phyloP scores from a whole-genome alignment of 331 rosid species.

The Prunus yedoensis region DNA sequence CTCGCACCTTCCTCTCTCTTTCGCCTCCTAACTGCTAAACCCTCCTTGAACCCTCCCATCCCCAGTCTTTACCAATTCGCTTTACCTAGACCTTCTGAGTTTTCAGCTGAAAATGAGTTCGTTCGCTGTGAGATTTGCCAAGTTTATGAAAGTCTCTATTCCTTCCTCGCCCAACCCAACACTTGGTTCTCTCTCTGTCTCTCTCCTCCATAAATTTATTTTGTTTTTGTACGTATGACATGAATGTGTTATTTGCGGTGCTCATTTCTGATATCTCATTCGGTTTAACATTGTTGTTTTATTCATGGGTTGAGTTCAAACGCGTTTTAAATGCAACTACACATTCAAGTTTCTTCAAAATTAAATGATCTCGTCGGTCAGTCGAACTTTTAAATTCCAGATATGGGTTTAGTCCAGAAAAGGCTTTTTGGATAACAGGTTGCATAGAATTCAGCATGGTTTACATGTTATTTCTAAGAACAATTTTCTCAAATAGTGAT shows the following conservation, averaged over 20 bases:
- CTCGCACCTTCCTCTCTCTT: not conserved
- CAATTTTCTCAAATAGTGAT: constrained; percentile 20
- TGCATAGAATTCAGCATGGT: not conserved
- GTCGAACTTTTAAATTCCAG: not conserved
- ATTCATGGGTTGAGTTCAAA: constrained; percentile 9
- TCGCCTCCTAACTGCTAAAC: constrained; percentile 23
- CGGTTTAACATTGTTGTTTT: not conserved
- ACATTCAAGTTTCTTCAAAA: not conserved
- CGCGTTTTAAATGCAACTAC: not conserved
- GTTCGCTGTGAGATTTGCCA: constrained; percentile 42
- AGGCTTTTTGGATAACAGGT: not conserved
- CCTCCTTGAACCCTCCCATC: constrained; percentile 45
- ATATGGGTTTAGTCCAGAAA: constrained; percentile 5
- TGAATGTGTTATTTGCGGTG: not conserved
- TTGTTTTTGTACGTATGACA: not conserved
- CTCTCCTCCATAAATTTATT: not conserved
- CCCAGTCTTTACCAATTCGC: not conserved
- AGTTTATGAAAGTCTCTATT: constrained; percentile 45
- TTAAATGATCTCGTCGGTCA: not conserved
- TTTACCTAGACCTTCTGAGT: not conserved
- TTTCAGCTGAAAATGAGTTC: constrained; percentile 52
- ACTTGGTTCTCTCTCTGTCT: constrained; percentile 46
- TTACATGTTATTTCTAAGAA: constrained; percentile 6
- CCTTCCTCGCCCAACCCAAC: constrained; percentile 33
- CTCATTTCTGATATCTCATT: not conserved